phyloP scores from a whole-genome alignment of 805 yeast genomes.

The Starmerella roubikii region DNA sequence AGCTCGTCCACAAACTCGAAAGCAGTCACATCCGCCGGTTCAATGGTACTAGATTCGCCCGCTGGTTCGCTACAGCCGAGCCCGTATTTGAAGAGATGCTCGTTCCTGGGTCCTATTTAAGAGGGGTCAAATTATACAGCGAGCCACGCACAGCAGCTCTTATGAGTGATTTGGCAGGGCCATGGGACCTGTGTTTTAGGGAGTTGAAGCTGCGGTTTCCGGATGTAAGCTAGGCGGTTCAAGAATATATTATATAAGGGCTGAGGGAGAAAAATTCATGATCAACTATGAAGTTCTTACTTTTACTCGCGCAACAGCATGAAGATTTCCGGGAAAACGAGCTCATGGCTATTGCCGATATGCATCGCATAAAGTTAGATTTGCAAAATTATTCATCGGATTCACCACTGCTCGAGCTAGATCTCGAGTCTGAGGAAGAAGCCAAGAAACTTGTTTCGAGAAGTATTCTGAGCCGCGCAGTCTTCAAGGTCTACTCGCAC shows the following conservation, averaged over 20 bases:
- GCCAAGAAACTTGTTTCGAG: constrained; percentile 54
- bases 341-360: constrained; percentile 66
- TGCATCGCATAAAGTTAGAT: constrained; percentile 44
- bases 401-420: constrained; percentile 57
- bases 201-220: too few species aligned
- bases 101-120: not conserved
- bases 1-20: not conserved
- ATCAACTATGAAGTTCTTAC: constrained; percentile 42
- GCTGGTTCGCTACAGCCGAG: constrained; percentile 1
- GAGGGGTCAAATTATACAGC: constrained; percentile 6
- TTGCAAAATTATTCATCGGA: constrained; percentile 42
- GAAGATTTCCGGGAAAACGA: constrained; percentile 70
- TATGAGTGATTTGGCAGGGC: not conserved
- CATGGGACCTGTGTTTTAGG: too few species aligned
- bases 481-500: constrained; percentile 76
- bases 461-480: constrained; percentile 55
- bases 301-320: constrained; percentile 79
- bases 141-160: constrained; percentile 1
- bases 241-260: too few species aligned
- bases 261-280: too few species aligned
- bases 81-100: not conserved
- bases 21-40: not conserved
- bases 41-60: constrained; percentile 2
- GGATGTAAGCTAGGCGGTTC: too few species aligned
- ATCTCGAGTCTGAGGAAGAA: constrained; percentile 48